Conservation (phyloP, 768 basidiomycete species). For the Agaricus blazei region DNA sequence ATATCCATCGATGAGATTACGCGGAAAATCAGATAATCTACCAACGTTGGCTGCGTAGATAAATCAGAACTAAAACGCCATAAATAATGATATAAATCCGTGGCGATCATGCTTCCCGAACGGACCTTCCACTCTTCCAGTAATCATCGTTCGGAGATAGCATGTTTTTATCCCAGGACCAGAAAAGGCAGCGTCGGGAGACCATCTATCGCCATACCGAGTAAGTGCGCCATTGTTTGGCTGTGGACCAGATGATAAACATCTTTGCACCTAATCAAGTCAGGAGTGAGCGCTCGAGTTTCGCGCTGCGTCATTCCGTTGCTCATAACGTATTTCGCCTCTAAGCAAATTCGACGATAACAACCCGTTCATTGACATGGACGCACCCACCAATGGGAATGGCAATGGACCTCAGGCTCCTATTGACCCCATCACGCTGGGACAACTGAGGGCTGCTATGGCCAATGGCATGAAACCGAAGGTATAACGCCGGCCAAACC, state of each 20-base stretch:
- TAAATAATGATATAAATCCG: background rate
- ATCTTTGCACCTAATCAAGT: background rate
- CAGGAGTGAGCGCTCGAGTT: conserved; percentile 1
- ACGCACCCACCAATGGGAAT: conserved; percentile 9
- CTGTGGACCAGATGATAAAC: background rate
- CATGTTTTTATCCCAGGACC: conserved; percentile 3
- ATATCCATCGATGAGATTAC: conserved; percentile 5
- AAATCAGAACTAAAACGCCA: background rate
- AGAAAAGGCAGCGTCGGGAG: background rate
- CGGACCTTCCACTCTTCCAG: background rate
- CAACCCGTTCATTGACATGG: conserved; percentile 10
- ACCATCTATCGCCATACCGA: conserved; percentile 2
- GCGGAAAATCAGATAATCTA: background rate
- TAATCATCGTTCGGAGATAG: background rate
- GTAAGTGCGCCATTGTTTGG: conserved; percentile 10
- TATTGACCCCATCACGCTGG: conserved; percentile 73
- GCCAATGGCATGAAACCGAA: conserved; percentile 68
- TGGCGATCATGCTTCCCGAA: background rate
- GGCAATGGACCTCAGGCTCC: conserved; percentile 29
- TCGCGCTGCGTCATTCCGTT: background rate
- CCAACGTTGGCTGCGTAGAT: background rate
- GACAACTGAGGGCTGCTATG: conserved; percentile 75
- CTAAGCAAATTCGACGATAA: conserved; percentile 6
- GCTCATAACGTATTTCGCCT: background rate
- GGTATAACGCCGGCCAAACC: conserved; percentile 31